A percentile compares a stretch with the other conserved stretches of the same genome.
phyloP scores from a whole-genome alignment of 352 stramenopile species.

The Pythium oligandrum region DNA sequence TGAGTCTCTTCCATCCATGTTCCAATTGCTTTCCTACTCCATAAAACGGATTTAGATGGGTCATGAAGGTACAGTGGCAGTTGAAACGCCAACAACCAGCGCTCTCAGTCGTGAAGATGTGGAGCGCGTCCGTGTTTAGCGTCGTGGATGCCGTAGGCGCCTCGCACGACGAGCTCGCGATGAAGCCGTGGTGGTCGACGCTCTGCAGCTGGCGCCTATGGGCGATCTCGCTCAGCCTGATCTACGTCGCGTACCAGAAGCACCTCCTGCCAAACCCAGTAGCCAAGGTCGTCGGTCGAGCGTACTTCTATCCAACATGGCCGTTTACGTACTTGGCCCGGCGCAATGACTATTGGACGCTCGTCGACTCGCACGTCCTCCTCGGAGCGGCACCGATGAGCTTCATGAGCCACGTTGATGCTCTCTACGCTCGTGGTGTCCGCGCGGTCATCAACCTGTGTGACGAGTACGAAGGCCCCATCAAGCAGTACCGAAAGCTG shows the following conservation, averaged over 20 bases:
- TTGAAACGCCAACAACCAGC: too few relatives aligned
- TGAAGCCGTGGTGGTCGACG: constrained; percentile 18
- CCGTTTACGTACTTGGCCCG: constrained; percentile 88
- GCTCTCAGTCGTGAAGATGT: constrained; percentile 5
- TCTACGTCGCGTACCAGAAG: constrained; percentile 89
- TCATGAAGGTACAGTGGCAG: too few relatives aligned
- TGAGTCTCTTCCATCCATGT: too few relatives aligned
- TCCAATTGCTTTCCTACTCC: too few relatives aligned
- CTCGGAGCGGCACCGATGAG: constrained; percentile 90
- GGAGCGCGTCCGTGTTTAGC: constrained; percentile 2
- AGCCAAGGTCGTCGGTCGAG: constrained; percentile 66
- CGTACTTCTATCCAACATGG: constrained; percentile 92
- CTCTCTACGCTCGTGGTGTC: constrained; percentile 73
- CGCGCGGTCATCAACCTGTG: constrained; percentile 94
- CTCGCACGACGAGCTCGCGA: constrained; percentile 6
- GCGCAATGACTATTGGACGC: constrained; percentile 87
- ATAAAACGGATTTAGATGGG: too few relatives aligned
- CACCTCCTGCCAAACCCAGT: constrained; percentile 80
- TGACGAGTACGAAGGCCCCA: constrained; percentile 92
- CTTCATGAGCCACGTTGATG: constrained; percentile 83
- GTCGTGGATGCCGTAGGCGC: constrained; percentile 1
- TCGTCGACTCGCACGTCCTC: constrained; percentile 90
- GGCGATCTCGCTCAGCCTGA: constrained; percentile 25
- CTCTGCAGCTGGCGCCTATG: constrained; percentile 20
- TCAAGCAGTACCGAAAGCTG: constrained; percentile 80